phyloP scores from a whole-genome alignment of 352 stramenopile species.

The Globisporangium alternatum region DNA sequence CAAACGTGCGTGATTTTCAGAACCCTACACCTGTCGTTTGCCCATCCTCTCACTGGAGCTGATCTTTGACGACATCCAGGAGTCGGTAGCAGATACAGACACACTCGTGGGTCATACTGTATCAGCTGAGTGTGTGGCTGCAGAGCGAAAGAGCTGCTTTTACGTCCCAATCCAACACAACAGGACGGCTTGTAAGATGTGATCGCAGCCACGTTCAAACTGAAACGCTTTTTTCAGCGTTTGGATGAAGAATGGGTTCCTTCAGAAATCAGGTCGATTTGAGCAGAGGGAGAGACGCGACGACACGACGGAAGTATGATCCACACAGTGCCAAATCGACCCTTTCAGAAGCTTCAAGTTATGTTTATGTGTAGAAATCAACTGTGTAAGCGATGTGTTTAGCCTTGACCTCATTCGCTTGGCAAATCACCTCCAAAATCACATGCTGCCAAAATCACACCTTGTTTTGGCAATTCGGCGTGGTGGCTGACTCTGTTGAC shows the following conservation, averaged over 20 bases:
- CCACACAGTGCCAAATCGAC: neutral
- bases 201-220: neutral
- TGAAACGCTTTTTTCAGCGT: neutral
- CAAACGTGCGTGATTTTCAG: too few relatives aligned
- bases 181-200: neutral
- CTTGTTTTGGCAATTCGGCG: neutral
- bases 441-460: neutral
- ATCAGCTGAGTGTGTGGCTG: neutral
- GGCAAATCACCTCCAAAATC: neutral
- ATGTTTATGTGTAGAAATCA: neutral
- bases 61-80: neutral
- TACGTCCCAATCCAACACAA: neutral
- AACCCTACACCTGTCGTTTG: too few relatives aligned
- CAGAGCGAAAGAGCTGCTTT: neutral
- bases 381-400: neutral
- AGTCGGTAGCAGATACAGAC: neutral
- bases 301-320: neutral
- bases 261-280: neutral
- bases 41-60: neutral
- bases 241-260: neutral
- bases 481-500: neutral
- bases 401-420: neutral
- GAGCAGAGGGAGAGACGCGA: neutral
- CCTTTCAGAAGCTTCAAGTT: neutral
- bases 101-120: neutral